Conservation (phyloP, 73 alveolate genomes). For the Diophrys sp. region DNA sequence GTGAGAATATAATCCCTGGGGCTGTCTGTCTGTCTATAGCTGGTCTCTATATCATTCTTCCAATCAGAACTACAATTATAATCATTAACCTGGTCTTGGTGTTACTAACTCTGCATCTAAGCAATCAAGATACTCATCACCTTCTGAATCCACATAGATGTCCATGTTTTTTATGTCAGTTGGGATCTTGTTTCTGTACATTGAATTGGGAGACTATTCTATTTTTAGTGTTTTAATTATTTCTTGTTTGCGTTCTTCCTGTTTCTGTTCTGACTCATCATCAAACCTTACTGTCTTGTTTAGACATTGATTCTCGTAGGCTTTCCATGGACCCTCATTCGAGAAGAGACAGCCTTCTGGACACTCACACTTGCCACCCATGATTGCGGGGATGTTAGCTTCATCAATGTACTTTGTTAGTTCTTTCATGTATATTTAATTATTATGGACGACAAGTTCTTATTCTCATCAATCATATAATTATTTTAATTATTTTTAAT, state of each 20-base stretch:
- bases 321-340: conserved; percentile 56
- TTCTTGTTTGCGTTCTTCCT: not conserved
- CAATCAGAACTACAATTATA: no score
- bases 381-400: conserved; percentile 67
- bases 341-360: conserved; percentile 47
- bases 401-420: conserved; percentile 68
- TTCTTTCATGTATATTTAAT: conserved; percentile 63
- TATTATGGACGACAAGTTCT: no score
- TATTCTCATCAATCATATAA: no score
- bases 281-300: not conserved
- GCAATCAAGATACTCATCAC: conserved; percentile 1
- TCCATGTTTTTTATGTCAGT: not conserved
- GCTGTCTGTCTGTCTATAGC: no score
- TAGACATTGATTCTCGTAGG: conserved; percentile 1
- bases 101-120: not conserved
- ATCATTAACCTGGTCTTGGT: not conserved
- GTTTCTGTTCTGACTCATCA: not conserved
- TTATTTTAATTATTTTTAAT: no score
- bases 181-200: not conserved
- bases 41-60: no score
- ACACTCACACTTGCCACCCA: conserved; percentile 75
- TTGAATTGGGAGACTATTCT: no score
- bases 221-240: no score
- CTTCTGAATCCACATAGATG: not conserved
- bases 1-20: no score